Base-by-base conservation (phyloP, 2,329 filamentous ascomycete genomes). In the Boeremia lycopersici region DNA sequence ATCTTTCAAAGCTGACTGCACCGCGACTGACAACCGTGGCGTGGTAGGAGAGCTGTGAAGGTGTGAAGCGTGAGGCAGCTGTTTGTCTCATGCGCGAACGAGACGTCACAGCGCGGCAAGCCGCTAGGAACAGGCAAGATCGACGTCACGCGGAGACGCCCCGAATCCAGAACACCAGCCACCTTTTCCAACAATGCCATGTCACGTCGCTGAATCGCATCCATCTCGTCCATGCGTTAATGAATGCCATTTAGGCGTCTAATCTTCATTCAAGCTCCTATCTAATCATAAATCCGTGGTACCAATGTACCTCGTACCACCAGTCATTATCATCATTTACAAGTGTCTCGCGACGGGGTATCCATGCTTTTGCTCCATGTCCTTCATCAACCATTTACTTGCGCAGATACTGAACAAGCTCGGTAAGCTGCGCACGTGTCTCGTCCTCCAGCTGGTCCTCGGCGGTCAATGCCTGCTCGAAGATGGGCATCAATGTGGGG, bases 381-480 rank as follows among this genome's bases (percentile, higher is more conserved):
- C 59, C 58, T 53, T 59, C 57, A 60, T 60, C 47, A 59, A 54
- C 53, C 44, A 49, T 46, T 48, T 74, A 72, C 61, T 74, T 76
- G 57, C 76, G 74, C 60, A 81, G 65, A 61, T 78, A 82, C 64
- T 78, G 74, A 45, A 90, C 87, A 48, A 89, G 83, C 71, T 86
- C 82, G 65, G 85, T 79, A 39, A 93, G 80, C 67, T 88, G 81
- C 59, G 81, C 77, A 55, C 89, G 84, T 9, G 88, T 91, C 77
- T 89, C 86, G 8, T 84, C 81, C 67, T 89, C 87, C 36, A 95
- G 81, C 79, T 95, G 90, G 56, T 90, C 89, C 74, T 89, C 83
- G 1, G 89, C 89, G 53, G 82, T 79, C 51, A 93, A 81, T 15
- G 93, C 89, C 68, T 89, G 82, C 71, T 90, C 85, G 64, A 95